phyloP scores from a whole-genome alignment of 208 protist genomes.

The Strigomonas culicis region DNA sequence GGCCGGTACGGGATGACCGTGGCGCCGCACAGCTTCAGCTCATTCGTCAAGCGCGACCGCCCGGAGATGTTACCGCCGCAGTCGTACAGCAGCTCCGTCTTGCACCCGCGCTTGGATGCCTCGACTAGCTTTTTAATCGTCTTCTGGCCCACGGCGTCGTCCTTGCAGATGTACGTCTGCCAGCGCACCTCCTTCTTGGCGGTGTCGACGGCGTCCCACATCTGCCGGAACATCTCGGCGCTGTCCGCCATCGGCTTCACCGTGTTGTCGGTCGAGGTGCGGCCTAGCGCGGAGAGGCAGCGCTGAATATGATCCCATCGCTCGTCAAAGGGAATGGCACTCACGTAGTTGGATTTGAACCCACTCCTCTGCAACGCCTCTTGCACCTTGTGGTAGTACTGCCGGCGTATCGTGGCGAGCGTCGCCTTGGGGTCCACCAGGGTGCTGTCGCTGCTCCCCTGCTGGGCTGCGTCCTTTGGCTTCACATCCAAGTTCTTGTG shows the following conservation, averaged over 20 bases:
- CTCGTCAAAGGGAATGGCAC: constrained; percentile 52
- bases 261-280: constrained; percentile 53
- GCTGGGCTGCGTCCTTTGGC: no score
- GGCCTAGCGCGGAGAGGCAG: constrained; percentile 57
- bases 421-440: not conserved
- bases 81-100: constrained; percentile 87
- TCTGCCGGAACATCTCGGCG: constrained; percentile 64
- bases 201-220: constrained; percentile 87
- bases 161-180: constrained; percentile 94
- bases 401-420: not conserved
- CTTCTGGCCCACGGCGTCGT: constrained; percentile 73
- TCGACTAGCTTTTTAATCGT: constrained; percentile 69
- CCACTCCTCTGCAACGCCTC: constrained; percentile 12
- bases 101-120: constrained; percentile 66
- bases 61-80: constrained; percentile 89
- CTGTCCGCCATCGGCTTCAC: constrained; percentile 74
- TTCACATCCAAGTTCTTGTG: constrained; percentile 1
- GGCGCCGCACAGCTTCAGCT: constrained; percentile 65
- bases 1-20: constrained; percentile 81
- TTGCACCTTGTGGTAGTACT: constrained; percentile 26
- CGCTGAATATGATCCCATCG: constrained; percentile 71
- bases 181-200: constrained; percentile 69
- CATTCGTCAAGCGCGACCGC: constrained; percentile 56
- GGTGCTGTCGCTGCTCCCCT: no score
- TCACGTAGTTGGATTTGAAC: constrained; percentile 26